Percentiles rank a stretch among this genome's conserved stretches.
phyloP scores from a whole-genome alignment of 2,329 filamentous ascomycete species.

The Bipolaris zeicola region DNA sequence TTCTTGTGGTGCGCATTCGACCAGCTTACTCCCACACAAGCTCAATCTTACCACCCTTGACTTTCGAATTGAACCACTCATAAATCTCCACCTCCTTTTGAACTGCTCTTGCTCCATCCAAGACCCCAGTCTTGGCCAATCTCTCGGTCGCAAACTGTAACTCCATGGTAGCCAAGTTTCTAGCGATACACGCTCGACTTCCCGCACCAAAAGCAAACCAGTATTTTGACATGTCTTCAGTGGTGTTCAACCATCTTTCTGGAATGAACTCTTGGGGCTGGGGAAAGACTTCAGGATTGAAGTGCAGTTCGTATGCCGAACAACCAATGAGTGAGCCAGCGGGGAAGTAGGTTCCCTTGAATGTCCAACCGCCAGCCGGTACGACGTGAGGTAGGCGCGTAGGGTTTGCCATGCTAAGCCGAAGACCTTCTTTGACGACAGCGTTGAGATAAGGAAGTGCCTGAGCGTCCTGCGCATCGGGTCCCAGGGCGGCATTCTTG shows the following conservation, averaged over 20 bases:
- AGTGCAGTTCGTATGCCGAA: constrained; percentile 37
- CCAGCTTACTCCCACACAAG: constrained; percentile 21
- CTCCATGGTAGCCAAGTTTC: constrained; percentile 39
- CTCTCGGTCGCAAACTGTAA: constrained; percentile 45
- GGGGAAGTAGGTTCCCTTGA: constrained; percentile 35
- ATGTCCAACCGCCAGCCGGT: constrained; percentile 32
- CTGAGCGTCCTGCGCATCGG: constrained; percentile 21
- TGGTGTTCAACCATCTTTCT: constrained; percentile 43
- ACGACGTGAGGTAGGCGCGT: constrained; percentile 40
- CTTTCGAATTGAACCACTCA: constrained; percentile 63
- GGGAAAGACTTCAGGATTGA: constrained; percentile 27
- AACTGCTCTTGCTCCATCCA: constrained; percentile 52
- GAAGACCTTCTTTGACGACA: constrained; percentile 54
- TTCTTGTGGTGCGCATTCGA: neutral
- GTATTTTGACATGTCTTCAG: constrained; percentile 40
- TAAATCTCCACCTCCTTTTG: constrained; percentile 55
- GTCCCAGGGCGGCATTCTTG: constrained; percentile 17
- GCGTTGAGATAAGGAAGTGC: constrained; percentile 53
- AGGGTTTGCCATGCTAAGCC: constrained; percentile 51
- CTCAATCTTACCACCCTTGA: constrained; percentile 58
- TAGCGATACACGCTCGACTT: constrained; percentile 40
- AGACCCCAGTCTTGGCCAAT: constrained; percentile 51
- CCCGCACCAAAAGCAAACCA: constrained; percentile 43
- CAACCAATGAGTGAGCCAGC: constrained; percentile 34
- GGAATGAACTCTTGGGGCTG: constrained; percentile 27